These are phyloP conservation scores for Sextonia rubra DNA, from an alignment of 164 flowering plant species.

Conservation along the genomic window DNA sequence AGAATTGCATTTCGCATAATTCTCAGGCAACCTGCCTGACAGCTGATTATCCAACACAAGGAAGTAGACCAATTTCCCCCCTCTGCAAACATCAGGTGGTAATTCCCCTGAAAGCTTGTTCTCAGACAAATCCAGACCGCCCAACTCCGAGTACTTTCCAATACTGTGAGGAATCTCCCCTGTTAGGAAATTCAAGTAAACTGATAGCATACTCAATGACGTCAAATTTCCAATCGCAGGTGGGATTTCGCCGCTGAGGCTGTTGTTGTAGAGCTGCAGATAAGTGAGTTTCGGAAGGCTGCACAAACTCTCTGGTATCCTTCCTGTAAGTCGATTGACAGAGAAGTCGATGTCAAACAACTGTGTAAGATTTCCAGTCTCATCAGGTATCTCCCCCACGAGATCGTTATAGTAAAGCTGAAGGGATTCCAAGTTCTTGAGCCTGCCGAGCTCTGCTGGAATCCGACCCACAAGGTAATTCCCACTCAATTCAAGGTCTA, in stretches of 20 bases:
- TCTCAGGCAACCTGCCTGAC: constrained; percentile 61
- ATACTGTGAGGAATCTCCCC: constrained; percentile 62
- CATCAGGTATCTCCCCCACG: constrained; percentile 64
- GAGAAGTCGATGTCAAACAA: constrained; percentile 72
- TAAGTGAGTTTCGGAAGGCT: constrained; percentile 56
- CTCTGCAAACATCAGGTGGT: constrained; percentile 62
- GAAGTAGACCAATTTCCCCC: constrained; percentile 64
- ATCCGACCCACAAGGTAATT: constrained; percentile 57
- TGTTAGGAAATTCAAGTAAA: constrained; percentile 62
- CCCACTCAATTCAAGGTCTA: constrained; percentile 72
- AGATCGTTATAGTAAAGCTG: constrained; percentile 83
- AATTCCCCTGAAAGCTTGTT: constrained; percentile 62
- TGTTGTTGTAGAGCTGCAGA: constrained; percentile 80
- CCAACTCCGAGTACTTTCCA: constrained; percentile 47
- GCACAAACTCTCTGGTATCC: constrained; percentile 63
- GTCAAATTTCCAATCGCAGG: constrained; percentile 53
- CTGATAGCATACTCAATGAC: constrained; percentile 45
- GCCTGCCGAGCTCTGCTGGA: constrained; percentile 58
- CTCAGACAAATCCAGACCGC: constrained; percentile 68
- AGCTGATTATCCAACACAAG: constrained; percentile 61
- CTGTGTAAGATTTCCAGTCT: constrained; percentile 69
- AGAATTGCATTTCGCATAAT: constrained; percentile 48
- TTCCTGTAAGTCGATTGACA: constrained; percentile 62
- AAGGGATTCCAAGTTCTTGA: constrained; percentile 52
- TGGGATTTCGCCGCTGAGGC: constrained; percentile 76